A percentile compares a stretch with the other conserved stretches of the same genome.
These are phyloP conservation scores for Pythium folliculosum DNA, from an alignment of 352 stramenopile species.

Conservation along the genomic window DNA sequence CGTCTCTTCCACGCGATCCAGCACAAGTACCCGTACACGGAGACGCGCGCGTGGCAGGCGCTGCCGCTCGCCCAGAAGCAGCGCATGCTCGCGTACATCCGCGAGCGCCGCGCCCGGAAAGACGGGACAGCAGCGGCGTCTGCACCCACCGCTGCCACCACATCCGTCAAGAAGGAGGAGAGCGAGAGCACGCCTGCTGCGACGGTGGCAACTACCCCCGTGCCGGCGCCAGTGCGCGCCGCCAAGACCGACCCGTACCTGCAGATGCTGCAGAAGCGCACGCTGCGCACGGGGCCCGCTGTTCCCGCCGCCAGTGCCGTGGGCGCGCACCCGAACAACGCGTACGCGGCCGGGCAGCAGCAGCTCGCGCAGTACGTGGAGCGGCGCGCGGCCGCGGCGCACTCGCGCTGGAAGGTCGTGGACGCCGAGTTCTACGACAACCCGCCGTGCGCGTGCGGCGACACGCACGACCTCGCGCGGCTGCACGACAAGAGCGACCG, in stretches of 20 bases:
- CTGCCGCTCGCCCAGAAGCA: conserved; percentile 79
- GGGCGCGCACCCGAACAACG: conserved; percentile 52
- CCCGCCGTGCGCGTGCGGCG: conserved; percentile 52
- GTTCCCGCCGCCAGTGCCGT: neutral
- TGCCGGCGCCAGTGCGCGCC: neutral
- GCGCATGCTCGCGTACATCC: conserved; percentile 83
- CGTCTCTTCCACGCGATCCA: conserved; percentile 85
- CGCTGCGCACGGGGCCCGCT: conserved; percentile 33
- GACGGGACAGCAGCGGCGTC: conserved; percentile 19
- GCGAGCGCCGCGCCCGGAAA: conserved; percentile 48
- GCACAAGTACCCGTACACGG: conserved; percentile 79
- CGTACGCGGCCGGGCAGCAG: conserved; percentile 51
- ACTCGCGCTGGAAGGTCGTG: conserved; percentile 67
- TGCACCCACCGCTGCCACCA: conserved; percentile 2
- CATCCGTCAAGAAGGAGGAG: conserved; percentile 6
- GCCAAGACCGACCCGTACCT: conserved; percentile 73
- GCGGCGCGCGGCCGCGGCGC: conserved; percentile 27
- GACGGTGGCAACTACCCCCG: no score
- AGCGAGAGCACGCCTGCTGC: no score
- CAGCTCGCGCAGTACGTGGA: conserved; percentile 51
- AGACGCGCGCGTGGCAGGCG: conserved; percentile 78
- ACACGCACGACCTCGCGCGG: conserved; percentile 40
- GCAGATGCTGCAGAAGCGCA: conserved; percentile 78
- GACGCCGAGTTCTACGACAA: conserved; percentile 75
- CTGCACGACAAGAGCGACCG: conserved; percentile 40